A percentile compares a stretch with the other conserved stretches of the same genome.
Evolutionary conservation across 148 eudicot genomes (phyloP).

Genomic region (Amaranthus cruentus): DNA sequence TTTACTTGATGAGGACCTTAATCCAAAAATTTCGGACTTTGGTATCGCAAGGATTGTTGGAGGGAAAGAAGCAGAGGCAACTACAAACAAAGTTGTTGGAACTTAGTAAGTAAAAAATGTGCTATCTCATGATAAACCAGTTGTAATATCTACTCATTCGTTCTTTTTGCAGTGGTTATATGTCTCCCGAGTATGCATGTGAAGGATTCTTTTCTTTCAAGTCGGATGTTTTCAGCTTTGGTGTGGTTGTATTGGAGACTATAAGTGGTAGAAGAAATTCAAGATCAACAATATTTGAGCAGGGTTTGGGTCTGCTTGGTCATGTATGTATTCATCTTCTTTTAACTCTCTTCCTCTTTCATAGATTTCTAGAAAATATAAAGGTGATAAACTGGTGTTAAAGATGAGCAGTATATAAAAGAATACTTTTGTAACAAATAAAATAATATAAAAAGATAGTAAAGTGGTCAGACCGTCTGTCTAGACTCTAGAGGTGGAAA

Average conservation of each 20-base stretch:
- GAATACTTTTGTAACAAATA: too few relatives aligned
- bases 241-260: slow-evolving; percentile 24
- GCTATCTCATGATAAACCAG: not conserved
- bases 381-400: too few relatives aligned
- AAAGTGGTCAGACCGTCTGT: too few relatives aligned
- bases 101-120: slow-evolving; percentile 12
- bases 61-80: slow-evolving; percentile 21
- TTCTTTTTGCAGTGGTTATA: slow-evolving; percentile 19
- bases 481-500: too few relatives aligned
- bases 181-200: slow-evolving; percentile 24
- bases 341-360: too few relatives aligned
- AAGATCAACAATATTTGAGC: slow-evolving; percentile 11
- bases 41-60: slow-evolving; percentile 25
- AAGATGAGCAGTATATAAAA: too few relatives aligned
- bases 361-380: too few relatives aligned
- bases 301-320: slow-evolving; percentile 15
- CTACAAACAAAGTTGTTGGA: slow-evolving; percentile 15
- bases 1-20: too few relatives aligned
- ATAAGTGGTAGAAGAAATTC: slow-evolving; percentile 27
- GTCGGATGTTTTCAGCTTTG: slow-evolving; percentile 26
- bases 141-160: not conserved
- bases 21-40: slow-evolving; percentile 25
- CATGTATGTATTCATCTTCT: slow-evolving; percentile 11
- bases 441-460: too few relatives aligned
- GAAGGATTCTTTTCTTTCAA: slow-evolving; percentile 23